phyloP scores from a whole-genome alignment of 2,329 filamentous ascomycete species.

The Xylaria arbuscula region DNA sequence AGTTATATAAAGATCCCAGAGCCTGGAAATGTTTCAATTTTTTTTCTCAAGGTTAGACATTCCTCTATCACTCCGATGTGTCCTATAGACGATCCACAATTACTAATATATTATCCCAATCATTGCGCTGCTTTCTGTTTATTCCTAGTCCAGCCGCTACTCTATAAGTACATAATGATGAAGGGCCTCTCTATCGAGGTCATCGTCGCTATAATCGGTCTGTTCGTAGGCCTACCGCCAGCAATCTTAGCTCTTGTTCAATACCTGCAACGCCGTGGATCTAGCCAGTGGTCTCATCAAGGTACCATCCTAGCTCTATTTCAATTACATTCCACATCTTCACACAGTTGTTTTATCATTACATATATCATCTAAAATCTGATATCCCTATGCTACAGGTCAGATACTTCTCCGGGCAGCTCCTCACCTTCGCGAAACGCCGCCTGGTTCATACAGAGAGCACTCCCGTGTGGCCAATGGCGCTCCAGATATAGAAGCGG shows the following conservation, averaged over 20 bases:
- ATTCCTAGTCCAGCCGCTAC: too few species aligned
- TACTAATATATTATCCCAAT: too few species aligned
- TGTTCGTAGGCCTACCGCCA: slow-evolving; percentile 12
- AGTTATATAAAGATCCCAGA: too few species aligned
- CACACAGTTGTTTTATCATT: not conserved
- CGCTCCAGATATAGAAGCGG: not conserved
- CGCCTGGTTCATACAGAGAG: not conserved
- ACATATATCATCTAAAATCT: not conserved
- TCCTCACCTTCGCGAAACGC: not conserved
- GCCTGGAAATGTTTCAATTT: too few species aligned
- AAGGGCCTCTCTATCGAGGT: slow-evolving; percentile 4
- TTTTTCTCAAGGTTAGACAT: too few species aligned
- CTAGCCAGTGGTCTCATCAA: not conserved
- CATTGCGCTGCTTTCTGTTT: too few species aligned
- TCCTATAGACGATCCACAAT: too few species aligned
- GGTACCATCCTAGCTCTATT: slow-evolving; percentile 1
- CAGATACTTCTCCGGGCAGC: not conserved
- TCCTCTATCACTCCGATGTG: too few species aligned
- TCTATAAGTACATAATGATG: too few species aligned
- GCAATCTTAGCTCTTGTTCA: slow-evolving; percentile 6
- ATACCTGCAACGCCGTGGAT: slow-evolving; percentile 3
- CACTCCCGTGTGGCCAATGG: not conserved
- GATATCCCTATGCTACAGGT: not conserved
- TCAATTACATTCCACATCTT: not conserved
- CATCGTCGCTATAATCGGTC: slow-evolving; percentile 13